Conservation (phyloP, 176 grass and related monocot species). For the Eleusine indica region DNA sequence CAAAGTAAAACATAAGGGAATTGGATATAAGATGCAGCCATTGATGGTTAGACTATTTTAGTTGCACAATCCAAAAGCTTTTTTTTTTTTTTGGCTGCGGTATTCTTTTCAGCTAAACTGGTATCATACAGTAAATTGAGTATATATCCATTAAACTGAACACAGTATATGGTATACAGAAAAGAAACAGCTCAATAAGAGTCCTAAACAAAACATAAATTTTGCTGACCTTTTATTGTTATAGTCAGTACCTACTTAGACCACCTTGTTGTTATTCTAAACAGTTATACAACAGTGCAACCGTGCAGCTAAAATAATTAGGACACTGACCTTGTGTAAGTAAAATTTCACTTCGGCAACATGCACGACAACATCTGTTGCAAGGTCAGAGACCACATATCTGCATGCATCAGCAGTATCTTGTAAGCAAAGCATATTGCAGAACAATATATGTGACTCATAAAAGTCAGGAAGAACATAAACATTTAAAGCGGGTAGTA, state of each 20-base stretch:
- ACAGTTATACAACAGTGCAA: conserved; percentile 3
- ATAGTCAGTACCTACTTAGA: neutral
- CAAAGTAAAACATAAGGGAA: neutral
- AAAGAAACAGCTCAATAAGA: conserved; percentile 36
- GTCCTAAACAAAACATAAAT: conserved; percentile 32
- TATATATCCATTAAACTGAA: conserved; percentile 23
- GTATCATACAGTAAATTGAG: neutral
- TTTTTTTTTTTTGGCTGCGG: neutral
- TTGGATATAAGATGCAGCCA: conserved; percentile 1
- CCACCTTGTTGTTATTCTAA: neutral
- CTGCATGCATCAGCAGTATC: conserved; percentile 46
- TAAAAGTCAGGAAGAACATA: neutral
- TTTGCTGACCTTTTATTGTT: conserved; percentile 11
- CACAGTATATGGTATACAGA: conserved; percentile 19
- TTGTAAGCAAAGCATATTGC: conserved; percentile 27
- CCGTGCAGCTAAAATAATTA: neutral
- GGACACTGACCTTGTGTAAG: conserved; percentile 79
- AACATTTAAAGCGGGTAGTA: neutral
- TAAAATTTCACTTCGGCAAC: conserved; percentile 74
- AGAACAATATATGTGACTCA: neutral
- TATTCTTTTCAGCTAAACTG: conserved; percentile 19
- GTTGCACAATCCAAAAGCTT: neutral
- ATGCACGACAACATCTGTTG: conserved; percentile 80
- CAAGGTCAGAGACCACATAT: conserved; percentile 85
- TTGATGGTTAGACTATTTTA: neutral